Percentiles rank a stretch among this genome's conserved stretches.
phyloP scores from a whole-genome alignment of 768 basidiomycete genomes.

The Mycena vitilis region DNA sequence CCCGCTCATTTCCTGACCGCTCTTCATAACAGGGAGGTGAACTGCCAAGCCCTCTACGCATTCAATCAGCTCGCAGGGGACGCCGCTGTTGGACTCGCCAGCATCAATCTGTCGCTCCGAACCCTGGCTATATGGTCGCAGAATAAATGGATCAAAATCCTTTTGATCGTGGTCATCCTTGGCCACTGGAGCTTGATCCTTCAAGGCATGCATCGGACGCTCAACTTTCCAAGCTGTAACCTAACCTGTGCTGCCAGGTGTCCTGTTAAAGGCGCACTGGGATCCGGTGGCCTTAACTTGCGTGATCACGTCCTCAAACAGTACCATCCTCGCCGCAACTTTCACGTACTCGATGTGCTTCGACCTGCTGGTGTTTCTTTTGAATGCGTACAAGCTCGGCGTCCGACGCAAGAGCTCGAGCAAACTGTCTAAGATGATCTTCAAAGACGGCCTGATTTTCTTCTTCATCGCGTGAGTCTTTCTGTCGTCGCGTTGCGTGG shows the following conservation, averaged over 20 bases:
- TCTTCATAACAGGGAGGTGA: conserved; percentile 50
- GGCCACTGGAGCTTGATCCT: conserved; percentile 57
- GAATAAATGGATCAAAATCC: conserved; percentile 46
- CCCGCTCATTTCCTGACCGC: neutral
- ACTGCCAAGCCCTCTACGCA: conserved; percentile 73
- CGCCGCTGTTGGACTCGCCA: conserved; percentile 60
- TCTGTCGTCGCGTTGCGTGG: neutral
- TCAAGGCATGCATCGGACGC: conserved; percentile 40
- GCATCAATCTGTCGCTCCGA: conserved; percentile 62
- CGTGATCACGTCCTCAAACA: conserved; percentile 69
- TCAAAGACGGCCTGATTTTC: conserved; percentile 77
- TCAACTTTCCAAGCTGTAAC: neutral
- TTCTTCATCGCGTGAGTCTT: conserved; percentile 77
- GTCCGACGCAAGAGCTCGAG: conserved; percentile 48
- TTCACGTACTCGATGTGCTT: conserved; percentile 86
- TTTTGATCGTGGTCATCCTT: conserved; percentile 52
- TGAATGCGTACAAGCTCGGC: conserved; percentile 71
- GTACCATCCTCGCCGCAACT: conserved; percentile 71
- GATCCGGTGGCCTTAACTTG: conserved; percentile 58
- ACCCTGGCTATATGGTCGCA: conserved; percentile 53
- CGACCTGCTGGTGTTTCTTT: conserved; percentile 68
- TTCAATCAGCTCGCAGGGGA: conserved; percentile 69
- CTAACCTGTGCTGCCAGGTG: conserved; percentile 50
- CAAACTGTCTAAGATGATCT: conserved; percentile 71
- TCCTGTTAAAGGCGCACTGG: conserved; percentile 71